Base-by-base conservation (phyloP, 441 rosid genomes). In the Adansonia grandidieri region DNA sequence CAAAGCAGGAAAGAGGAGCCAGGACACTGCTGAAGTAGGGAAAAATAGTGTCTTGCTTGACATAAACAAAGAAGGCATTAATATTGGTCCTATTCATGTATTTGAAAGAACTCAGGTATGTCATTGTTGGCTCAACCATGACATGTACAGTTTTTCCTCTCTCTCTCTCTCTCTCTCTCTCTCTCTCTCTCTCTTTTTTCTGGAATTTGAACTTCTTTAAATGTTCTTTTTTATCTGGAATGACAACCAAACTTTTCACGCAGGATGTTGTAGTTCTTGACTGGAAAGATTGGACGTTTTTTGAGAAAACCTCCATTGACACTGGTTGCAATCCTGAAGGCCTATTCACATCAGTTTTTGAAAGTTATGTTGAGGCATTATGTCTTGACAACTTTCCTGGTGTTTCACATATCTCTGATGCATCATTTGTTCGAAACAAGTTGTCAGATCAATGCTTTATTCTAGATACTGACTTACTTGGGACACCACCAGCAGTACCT, bases 61-160 rank as follows among this genome's bases (percentile, higher is more conserved):
- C 78, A 78, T 63, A 84, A 90, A 82, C 47, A 75, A 79, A 42
- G 65, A 63, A 85, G 54, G 60, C 50, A 71, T 53, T 79, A 79
- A 84, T 51, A 62, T 89, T 5, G 94, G 98, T 74, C 99, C 99
- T 75, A 90, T 96, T 77, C 99, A 96, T 82, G 92, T 96, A 28
- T 92, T 93, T 85, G 99, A 94, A 53, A 91, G 80, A 77, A 80
- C 73, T 60, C 84, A 82, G 97, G 98, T 93, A 86, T 42, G 74
- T 3, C 40, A 14, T 80, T 45, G 79, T 50, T 73, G 65, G 7
- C 19, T 78, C 17, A 44, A 50, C 47, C 37, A 2, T 50, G 15
- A 14, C 5, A 40, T 60, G 56, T 65, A 8, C 61, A 68, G 70
- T 73, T 53, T 60, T 53, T 64, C n/a, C 54, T 22, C 11, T n/a